Conservation (phyloP, 75 land plant species). For the Cupressus sempervirens region DNA sequence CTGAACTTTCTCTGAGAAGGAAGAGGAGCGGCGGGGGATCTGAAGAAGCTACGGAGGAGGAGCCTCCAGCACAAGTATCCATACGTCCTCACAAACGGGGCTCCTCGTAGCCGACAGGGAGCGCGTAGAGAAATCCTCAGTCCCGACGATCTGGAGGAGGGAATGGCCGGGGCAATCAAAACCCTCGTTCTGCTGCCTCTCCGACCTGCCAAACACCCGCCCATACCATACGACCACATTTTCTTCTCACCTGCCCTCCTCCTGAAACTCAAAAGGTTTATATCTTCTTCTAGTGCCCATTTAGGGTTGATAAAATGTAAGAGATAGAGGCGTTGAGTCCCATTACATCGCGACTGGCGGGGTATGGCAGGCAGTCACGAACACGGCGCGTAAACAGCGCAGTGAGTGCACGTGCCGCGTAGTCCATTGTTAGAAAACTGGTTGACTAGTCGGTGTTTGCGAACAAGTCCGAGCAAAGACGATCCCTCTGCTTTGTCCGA, state of each 20-base stretch:
- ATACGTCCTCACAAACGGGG: neutral
- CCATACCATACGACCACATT: neutral
- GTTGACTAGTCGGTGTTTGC: no score
- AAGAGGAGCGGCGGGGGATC: neutral
- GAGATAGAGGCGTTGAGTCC: no score
- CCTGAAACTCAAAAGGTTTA: no score
- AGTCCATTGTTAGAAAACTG: no score
- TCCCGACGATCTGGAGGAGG: neutral
- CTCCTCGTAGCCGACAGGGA: neutral
- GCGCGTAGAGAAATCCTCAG: neutral
- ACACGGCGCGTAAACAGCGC: no score
- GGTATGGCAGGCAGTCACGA: no score
- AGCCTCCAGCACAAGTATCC: neutral
- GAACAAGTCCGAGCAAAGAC: no score
- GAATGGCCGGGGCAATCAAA: neutral
- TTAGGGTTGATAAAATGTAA: no score
- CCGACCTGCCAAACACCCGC: neutral
- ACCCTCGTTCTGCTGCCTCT: neutral
- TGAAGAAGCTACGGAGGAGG: neutral
- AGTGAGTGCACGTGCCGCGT: no score
- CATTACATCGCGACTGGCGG: no score
- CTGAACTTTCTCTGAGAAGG: neutral
- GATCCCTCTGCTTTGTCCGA: no score
- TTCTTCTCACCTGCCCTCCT: neutral
- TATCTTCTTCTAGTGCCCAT: no score